Conservation (phyloP, 2,329 filamentous ascomycete species). For the Sporothrix euskadiensis region DNA sequence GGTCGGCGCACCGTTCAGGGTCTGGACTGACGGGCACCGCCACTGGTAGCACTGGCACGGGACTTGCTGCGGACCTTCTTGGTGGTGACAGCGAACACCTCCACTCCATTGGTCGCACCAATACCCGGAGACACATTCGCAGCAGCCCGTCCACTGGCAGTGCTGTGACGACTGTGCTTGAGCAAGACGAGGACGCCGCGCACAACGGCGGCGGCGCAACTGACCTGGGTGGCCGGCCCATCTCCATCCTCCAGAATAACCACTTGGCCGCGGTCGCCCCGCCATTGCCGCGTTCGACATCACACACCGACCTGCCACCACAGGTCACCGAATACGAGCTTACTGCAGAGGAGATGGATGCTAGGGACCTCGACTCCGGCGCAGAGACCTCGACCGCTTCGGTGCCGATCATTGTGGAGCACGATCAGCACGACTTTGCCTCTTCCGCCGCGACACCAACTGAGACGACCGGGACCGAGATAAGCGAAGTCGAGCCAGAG, state of each 20-base stretch:
- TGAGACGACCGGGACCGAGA: conserved; percentile 25
- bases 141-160: conserved; percentile 79
- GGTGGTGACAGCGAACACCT: conserved; percentile 51
- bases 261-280: background rate
- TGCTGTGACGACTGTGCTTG: conserved; percentile 76
- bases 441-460: background rate
- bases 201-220: background rate
- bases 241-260: conserved; percentile 14
- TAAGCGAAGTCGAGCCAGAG: background rate
- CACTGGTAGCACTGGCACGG: conserved; percentile 28
- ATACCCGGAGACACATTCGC: conserved; percentile 77
- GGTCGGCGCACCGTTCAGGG: conserved; percentile 34
- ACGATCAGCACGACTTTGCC: conserved; percentile 30
- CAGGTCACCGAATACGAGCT: conserved; percentile 46
- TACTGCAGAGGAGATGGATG: conserved; percentile 48
- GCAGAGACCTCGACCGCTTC: conserved; percentile 28
- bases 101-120: conserved; percentile 61
- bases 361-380: background rate
- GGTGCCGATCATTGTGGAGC: conserved; percentile 47
- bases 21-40: conserved; percentile 7
- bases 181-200: conserved; percentile 70
- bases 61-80: conserved; percentile 26
- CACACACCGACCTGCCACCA: background rate
- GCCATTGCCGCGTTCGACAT: background rate
- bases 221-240: background rate